Base-by-base conservation (phyloP, 179 eudicot species). In the Corrigiola litoralis region DNA sequence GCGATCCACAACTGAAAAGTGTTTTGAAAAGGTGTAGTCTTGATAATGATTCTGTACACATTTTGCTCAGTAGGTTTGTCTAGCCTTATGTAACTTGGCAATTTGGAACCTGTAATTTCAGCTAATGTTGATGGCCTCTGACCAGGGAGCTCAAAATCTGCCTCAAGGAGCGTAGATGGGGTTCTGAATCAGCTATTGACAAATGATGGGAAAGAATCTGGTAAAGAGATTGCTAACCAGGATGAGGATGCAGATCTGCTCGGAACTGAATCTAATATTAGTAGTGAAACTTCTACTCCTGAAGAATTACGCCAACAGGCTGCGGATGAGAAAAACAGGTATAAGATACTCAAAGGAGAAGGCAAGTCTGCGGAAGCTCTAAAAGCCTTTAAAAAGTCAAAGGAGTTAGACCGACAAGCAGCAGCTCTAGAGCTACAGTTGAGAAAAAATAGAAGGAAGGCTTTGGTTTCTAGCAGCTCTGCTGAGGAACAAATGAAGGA, bases 331-430 rank as follows among this genome's bases (percentile, higher is more conserved):
- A 94, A 84, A 77, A 77, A 81, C 69, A 88, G 73, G 55, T 80
- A 90, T 62, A 85, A 78, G 78, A 72, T 61, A 47, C 79, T 94
- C 27, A 92, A 87, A 80, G 90, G 86, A 18, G 89, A 86, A 75
- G 92, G 94, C 56, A 90, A 90, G 69, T 63, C 89, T 32, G 96
- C 84, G 50, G 99, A 94, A 78, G 97, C 99, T 51, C 69, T 94
- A 38, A 87, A 68, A 76, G 95, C 97, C 49, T 94, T 90, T 54
- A 90, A 90, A 75, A 85, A 80, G 76, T 84, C 89, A 36, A 90
- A 85, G 76, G 99, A 94, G 70, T 90, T 94, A 63, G 99, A 87
- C 81, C 79, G 97, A 61, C 97, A 87, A 72, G 97, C 97, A 66
- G 89, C 73, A 5, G 85, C 98, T 27, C 58, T 87, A 69, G 98